phyloP scores from a whole-genome alignment of 805 yeast species.

The Blastobotrys americana region DNA sequence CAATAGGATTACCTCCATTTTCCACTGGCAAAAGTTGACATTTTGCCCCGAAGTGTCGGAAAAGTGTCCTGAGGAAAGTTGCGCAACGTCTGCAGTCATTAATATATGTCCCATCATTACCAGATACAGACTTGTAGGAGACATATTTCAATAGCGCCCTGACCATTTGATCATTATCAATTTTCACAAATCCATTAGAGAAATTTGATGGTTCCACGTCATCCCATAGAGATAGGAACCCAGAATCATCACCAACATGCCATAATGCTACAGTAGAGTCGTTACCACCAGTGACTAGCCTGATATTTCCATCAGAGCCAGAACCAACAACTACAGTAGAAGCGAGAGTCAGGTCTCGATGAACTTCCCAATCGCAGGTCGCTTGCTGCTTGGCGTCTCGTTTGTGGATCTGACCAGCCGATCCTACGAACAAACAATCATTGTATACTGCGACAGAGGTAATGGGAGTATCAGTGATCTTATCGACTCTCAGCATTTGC shows the following conservation, averaged over 20 bases:
- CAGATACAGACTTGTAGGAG: constrained; percentile 70
- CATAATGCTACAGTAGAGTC: constrained; percentile 66
- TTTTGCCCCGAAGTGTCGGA: constrained; percentile 56
- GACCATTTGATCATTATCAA: constrained; percentile 57
- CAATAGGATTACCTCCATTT: constrained; percentile 72
- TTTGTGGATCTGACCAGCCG: constrained; percentile 43
- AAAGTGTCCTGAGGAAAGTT: constrained; percentile 53
- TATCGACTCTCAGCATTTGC: constrained; percentile 44
- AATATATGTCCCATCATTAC: constrained; percentile 56
- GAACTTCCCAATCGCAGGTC: constrained; percentile 44
- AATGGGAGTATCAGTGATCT: constrained; percentile 44
- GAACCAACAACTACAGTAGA: constrained; percentile 40
- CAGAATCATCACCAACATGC: constrained; percentile 38
- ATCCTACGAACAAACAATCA: constrained; percentile 57
- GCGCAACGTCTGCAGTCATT: constrained; percentile 87
- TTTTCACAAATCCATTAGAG: constrained; percentile 17
- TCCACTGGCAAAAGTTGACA: constrained; percentile 65
- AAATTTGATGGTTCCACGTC: not conserved
- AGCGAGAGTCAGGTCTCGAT: constrained; percentile 51
- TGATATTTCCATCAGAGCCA: constrained; percentile 33
- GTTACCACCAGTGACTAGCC: constrained; percentile 59
- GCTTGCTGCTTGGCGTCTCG: constrained; percentile 45
- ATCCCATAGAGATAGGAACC: not conserved
- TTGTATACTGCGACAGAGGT: constrained; percentile 51
- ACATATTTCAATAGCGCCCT: constrained; percentile 55